Conservation (phyloP, 352 stramenopile species). For the Globisporangium okanoganense region DNA sequence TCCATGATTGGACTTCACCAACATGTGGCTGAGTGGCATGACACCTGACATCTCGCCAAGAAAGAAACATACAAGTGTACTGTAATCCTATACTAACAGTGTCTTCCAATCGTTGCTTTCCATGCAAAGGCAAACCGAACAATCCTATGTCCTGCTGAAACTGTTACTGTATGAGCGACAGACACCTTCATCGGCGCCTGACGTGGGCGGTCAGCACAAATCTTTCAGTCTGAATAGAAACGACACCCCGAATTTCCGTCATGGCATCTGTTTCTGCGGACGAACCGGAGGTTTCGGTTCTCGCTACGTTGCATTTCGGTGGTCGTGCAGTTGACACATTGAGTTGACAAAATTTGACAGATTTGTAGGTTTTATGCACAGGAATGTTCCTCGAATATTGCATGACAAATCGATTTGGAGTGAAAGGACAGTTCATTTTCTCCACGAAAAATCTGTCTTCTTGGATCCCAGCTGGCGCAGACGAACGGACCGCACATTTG, state of each 20-base stretch:
- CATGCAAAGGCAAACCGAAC: too few species aligned
- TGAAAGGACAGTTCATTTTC: constrained; percentile 6
- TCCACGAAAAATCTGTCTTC: neutral
- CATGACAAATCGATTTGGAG: neutral
- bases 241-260: neutral
- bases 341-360: neutral
- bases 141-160: too few species aligned
- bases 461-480: neutral
- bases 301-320: constrained; percentile 1
- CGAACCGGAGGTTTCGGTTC: neutral
- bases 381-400: neutral
- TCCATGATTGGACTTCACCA: too few species aligned
- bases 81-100: too few species aligned
- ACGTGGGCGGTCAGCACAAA: too few species aligned
- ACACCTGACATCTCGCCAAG: too few species aligned
- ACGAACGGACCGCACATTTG: constrained; percentile 3
- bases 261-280: neutral
- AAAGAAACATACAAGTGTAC: too few species aligned
- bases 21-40: too few species aligned
- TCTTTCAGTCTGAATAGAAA: neutral
- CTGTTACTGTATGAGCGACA: too few species aligned
- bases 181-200: too few species aligned
- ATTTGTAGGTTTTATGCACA: neutral
- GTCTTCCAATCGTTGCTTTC: too few species aligned
- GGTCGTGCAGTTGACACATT: neutral